These are phyloP conservation scores for Glonium stellatum DNA, from an alignment of 495 filamentous ascomycete species.

Conservation along the genomic window DNA sequence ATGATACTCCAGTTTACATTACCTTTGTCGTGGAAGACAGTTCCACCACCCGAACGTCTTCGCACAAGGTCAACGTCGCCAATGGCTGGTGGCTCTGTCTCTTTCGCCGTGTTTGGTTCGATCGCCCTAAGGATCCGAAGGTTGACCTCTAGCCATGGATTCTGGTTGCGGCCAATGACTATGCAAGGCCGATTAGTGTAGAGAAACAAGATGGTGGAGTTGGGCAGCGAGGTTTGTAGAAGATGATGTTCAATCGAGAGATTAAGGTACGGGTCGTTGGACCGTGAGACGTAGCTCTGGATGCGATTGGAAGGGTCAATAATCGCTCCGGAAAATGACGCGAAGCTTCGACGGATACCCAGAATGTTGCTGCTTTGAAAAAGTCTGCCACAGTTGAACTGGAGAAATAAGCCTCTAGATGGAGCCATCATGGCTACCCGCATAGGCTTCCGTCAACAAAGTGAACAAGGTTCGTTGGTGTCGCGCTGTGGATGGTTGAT, in stretches of 20 bases:
- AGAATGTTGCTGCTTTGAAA: background rate
- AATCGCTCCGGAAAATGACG: constrained; percentile 41
- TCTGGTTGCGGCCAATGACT: constrained; percentile 92
- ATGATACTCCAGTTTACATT: constrained; percentile 94
- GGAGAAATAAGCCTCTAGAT: constrained; percentile 30
- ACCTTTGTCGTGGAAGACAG: constrained; percentile 86
- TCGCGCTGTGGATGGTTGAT: background rate
- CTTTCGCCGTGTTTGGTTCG: background rate
- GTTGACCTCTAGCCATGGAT: constrained; percentile 90
- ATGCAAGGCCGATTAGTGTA: constrained; percentile 82
- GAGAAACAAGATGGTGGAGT: constrained; percentile 73
- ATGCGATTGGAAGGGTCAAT: constrained; percentile 36
- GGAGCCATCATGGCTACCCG: constrained; percentile 31
- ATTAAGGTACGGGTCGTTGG: constrained; percentile 75
- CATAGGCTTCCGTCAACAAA: background rate
- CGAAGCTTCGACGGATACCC: constrained; percentile 13
- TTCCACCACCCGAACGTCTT: constrained; percentile 78
- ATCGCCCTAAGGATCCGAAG: constrained; percentile 46
- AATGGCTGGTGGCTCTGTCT: constrained; percentile 27
- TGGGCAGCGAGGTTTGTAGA: constrained; percentile 59
- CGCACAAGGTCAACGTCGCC: constrained; percentile 61
- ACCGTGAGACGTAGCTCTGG: constrained; percentile 72
- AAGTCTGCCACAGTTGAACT: background rate
- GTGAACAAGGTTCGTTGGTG: background rate
- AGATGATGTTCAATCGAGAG: constrained; percentile 93